phyloP scores from a whole-genome alignment of 2,329 filamentous ascomycete species.

The Mycosphaerelloides madeirae region DNA sequence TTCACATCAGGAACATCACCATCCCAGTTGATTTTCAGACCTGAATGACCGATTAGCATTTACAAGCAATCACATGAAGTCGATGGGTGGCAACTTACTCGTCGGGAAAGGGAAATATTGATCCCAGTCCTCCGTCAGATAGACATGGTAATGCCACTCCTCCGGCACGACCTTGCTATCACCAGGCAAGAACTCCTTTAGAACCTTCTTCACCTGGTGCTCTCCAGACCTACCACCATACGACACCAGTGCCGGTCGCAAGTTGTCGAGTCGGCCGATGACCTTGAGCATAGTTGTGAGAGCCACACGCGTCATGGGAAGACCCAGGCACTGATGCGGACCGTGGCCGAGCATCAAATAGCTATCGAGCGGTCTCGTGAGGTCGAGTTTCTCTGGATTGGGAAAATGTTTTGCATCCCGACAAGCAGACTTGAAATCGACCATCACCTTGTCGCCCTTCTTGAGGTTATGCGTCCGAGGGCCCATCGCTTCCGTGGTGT shows the following conservation, averaged over 20 bases:
- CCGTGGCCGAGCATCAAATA: constrained; percentile 45
- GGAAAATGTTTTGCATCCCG: constrained; percentile 40
- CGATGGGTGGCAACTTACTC: constrained; percentile 33
- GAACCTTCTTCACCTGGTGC: constrained; percentile 42
- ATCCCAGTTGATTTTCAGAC: constrained; percentile 33
- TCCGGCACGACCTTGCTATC: constrained; percentile 31
- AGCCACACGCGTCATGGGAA: constrained; percentile 40
- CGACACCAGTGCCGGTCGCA: constrained; percentile 37
- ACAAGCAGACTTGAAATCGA: constrained; percentile 41
- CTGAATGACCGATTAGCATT: constrained; percentile 16
- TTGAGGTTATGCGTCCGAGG: constrained; percentile 30
- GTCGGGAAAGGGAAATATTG: constrained; percentile 45
- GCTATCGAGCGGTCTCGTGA: constrained; percentile 36
- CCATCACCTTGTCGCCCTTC: constrained; percentile 37
- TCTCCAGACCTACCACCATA: constrained; percentile 31
- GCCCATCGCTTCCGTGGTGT: constrained; percentile 24
- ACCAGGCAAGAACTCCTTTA: constrained; percentile 31
- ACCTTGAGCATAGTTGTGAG: constrained; percentile 45
- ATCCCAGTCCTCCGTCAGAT: constrained; percentile 47
- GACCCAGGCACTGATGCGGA: constrained; percentile 41
- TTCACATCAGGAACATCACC: constrained; percentile 15
- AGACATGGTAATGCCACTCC: constrained; percentile 37
- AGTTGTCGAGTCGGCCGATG: constrained; percentile 36
- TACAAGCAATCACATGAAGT: background rate
- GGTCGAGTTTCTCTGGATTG: constrained; percentile 37